phyloP scores from a whole-genome alignment of 202 grass and related monocot genomes.

The Hordeum pubiflorum region DNA sequence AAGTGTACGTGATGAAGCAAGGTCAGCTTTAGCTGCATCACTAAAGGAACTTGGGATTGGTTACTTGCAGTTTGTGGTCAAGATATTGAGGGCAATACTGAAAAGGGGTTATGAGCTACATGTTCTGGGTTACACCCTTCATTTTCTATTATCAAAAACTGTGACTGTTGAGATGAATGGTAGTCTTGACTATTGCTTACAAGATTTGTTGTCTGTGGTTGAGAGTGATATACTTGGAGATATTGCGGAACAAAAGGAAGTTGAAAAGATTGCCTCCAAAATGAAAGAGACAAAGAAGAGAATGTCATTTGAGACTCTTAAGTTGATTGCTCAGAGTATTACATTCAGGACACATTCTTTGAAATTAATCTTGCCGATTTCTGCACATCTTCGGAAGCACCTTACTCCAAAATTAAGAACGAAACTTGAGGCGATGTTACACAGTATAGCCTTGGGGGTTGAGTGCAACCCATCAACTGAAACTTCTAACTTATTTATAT shows the following conservation, averaged over 20 bases:
- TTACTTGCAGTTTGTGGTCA: constrained; percentile 78
- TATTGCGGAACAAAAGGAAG: constrained; percentile 91
- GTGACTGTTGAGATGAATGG: constrained; percentile 36
- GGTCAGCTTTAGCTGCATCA: constrained; percentile 75
- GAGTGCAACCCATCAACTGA: constrained; percentile 77
- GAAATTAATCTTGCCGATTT: constrained; percentile 69
- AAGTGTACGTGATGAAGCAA: constrained; percentile 86
- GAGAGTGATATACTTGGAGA: constrained; percentile 84
- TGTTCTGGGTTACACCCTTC: constrained; percentile 86
- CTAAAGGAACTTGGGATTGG: constrained; percentile 86
- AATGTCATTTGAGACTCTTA: constrained; percentile 84
- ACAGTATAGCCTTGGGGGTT: constrained; percentile 81
- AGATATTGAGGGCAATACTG: constrained; percentile 80
- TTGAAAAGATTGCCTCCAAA: constrained; percentile 90
- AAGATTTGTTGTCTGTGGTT: constrained; percentile 69
- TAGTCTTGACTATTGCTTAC: constrained; percentile 79
- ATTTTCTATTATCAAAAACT: constrained; percentile 72
- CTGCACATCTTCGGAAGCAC: constrained; percentile 56
- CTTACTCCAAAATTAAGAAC: constrained; percentile 66
- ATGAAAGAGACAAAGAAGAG: constrained; percentile 99
- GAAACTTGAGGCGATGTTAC: constrained; percentile 66
- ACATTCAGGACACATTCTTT: constrained; percentile 70
- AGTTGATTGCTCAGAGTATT: constrained; percentile 65
- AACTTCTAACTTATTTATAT: constrained; percentile 59
- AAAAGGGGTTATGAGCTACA: constrained; percentile 95